These are phyloP conservation scores for Lachnellula suecica DNA, from an alignment of 2,329 filamentous ascomycete species.

Conservation along the genomic window DNA sequence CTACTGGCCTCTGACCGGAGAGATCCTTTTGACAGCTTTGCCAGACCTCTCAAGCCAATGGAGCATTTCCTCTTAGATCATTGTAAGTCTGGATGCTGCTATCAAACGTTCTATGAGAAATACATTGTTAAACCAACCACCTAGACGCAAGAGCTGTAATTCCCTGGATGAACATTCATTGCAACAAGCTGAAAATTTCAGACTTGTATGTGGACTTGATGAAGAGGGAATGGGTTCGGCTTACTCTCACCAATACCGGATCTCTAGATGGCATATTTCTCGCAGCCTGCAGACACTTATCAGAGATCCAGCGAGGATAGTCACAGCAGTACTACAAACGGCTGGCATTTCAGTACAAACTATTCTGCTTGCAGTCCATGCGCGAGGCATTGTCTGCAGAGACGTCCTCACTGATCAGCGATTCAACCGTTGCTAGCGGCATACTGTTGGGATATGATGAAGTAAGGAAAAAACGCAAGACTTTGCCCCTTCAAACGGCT, in stretches of 20 bases:
- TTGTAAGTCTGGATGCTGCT: constrained; percentile 50
- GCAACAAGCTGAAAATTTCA: not conserved
- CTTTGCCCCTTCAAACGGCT: not conserved
- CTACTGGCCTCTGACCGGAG: not conserved
- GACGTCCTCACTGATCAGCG: not conserved
- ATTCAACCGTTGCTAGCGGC: not conserved
- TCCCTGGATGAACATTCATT: not conserved
- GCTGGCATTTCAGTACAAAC: not conserved
- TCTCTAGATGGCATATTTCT: not conserved
- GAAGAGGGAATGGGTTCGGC: not conserved
- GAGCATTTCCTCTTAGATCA: constrained; percentile 44
- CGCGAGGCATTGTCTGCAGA: not conserved
- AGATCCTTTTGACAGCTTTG: not conserved
- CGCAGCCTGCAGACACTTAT: not conserved
- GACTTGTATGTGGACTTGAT: not conserved
- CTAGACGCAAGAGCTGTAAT: not conserved
- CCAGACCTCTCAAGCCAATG: constrained; percentile 36
- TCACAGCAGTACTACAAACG: not conserved
- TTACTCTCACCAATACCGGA: not conserved
- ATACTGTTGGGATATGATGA: not conserved
- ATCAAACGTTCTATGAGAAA: not conserved
- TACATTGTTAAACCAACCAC: not conserved
- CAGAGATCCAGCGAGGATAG: too few species aligned
- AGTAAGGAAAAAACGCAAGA: not conserved
- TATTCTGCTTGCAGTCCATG: not conserved